phyloP scores from a whole-genome alignment of 208 protist genomes.

The Leishmania arabica region DNA sequence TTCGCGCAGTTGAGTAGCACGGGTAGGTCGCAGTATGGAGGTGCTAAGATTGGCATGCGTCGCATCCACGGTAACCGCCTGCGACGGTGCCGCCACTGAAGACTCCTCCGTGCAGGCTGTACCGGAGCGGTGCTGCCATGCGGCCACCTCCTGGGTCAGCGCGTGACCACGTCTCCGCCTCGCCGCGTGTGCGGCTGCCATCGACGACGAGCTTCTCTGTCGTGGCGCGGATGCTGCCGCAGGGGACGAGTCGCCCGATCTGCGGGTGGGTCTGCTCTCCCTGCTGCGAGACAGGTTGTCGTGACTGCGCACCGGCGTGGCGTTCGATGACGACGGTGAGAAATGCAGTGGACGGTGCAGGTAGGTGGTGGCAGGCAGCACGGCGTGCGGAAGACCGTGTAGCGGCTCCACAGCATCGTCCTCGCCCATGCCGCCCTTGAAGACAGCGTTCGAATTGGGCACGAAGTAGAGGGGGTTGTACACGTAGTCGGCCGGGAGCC shows the following conservation, averaged over 20 bases:
- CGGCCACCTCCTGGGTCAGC: conserved; percentile 16
- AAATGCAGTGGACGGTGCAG: conserved; percentile 28
- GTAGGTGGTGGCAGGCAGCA: conserved; percentile 16
- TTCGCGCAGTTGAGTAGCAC: conserved; percentile 18
- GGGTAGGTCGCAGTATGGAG: conserved; percentile 11
- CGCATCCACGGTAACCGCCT: not conserved
- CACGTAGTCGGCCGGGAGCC: conserved; percentile 22
- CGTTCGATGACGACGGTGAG: not conserved
- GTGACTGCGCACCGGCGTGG: conserved; percentile 5
- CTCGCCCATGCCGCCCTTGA: too few species aligned
- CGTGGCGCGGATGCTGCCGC: not conserved
- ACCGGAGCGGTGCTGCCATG: not conserved
- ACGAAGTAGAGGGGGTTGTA: conserved; percentile 28
- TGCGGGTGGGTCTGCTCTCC: not conserved
- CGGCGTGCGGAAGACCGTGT: not conserved
- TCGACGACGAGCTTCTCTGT: not conserved
- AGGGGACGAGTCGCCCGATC: not conserved
- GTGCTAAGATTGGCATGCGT: not conserved
- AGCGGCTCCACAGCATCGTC: not conserved
- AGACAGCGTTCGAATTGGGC: not conserved
- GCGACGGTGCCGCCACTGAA: not conserved
- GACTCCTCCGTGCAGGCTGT: not conserved
- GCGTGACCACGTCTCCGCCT: conserved; percentile 3
- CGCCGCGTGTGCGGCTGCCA: not conserved
- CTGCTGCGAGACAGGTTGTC: not conserved